Percentiles rank a stretch among this genome's conserved stretches.
Evolutionary conservation across 371 early-diverging fungal genomes (phyloP).

Genomic region (Mortierella sp.): DNA sequence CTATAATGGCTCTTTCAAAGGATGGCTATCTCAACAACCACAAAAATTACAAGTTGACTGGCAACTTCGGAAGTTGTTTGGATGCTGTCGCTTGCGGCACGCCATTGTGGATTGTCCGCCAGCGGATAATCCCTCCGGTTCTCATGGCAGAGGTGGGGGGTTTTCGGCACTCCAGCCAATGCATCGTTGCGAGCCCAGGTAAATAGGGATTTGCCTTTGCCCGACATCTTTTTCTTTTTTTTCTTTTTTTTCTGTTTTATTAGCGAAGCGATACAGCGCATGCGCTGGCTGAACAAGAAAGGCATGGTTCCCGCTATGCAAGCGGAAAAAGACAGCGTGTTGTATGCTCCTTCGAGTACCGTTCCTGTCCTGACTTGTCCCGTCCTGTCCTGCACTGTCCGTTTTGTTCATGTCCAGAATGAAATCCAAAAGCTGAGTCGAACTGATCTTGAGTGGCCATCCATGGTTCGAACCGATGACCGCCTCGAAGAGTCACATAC

Average conservation of each 20-base stretch:
- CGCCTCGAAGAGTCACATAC: neutral
- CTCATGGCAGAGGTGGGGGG: neutral
- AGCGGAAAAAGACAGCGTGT: neutral
- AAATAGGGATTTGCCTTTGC: slow-evolving; percentile 1
- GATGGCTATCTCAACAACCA: neutral
- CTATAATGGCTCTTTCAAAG: neutral
- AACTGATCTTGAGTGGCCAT: neutral
- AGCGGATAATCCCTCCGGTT: neutral
- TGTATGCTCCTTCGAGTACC: neutral
- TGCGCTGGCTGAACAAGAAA: neutral
- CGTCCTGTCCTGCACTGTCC: neutral
- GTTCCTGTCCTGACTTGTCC: neutral
- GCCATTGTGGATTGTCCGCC: no score
- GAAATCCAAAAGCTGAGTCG: neutral
- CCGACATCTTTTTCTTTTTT: neutral
- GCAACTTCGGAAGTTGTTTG: neutral
- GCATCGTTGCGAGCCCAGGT: slow-evolving; percentile 3
- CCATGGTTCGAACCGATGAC: neutral
- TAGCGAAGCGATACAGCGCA: slow-evolving; percentile 28
- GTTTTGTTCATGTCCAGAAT: neutral
- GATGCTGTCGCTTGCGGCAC: neutral
- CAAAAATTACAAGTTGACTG: neutral
- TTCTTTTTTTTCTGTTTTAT: slow-evolving; percentile 25
- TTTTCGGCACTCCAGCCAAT: slow-evolving; percentile 1
- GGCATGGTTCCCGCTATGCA: neutral